Evolutionary conservation across 192 early-diverging fungal genomes (phyloP).

Genomic region (Coemansia sp.): DNA sequence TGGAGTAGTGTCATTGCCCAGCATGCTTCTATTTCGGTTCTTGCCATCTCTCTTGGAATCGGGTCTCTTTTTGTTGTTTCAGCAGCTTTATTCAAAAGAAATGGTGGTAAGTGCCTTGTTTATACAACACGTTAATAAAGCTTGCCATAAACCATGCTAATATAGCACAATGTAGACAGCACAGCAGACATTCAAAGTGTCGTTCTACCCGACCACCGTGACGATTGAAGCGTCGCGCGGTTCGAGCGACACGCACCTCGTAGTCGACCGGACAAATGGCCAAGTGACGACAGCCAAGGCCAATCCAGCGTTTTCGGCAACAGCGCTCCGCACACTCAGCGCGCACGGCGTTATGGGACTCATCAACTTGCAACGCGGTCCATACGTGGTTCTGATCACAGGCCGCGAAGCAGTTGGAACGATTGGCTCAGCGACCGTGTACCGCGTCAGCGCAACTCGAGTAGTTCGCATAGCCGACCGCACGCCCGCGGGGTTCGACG

Average conservation of each 20-base stretch:
- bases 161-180: constrained; percentile 28
- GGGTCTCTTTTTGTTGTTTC: too few relatives aligned
- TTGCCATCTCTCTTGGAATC: too few relatives aligned
- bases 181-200: constrained; percentile 49
- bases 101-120: neutral
- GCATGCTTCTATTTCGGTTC: too few relatives aligned
- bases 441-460: constrained; percentile 41
- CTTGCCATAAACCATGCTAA: neutral
- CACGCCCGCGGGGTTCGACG: constrained; percentile 24
- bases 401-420: constrained; percentile 39
- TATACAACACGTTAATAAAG: too few relatives aligned
- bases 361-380: constrained; percentile 41
- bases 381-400: constrained; percentile 53
- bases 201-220: constrained; percentile 45
- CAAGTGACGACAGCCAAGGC: constrained; percentile 12
- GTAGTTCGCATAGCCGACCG: constrained; percentile 38
- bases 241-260: constrained; percentile 32
- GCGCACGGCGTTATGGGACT: constrained; percentile 52
- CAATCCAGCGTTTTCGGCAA: constrained; percentile 29
- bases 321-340: constrained; percentile 38
- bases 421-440: constrained; percentile 42
- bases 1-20: too few relatives aligned
- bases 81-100: neutral
- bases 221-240: constrained; percentile 42
- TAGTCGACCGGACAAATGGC: constrained; percentile 39